These are phyloP conservation scores for Salicornia ramosissima DNA, from an alignment of 148 eudicot genomes.

Conservation along the genomic window DNA sequence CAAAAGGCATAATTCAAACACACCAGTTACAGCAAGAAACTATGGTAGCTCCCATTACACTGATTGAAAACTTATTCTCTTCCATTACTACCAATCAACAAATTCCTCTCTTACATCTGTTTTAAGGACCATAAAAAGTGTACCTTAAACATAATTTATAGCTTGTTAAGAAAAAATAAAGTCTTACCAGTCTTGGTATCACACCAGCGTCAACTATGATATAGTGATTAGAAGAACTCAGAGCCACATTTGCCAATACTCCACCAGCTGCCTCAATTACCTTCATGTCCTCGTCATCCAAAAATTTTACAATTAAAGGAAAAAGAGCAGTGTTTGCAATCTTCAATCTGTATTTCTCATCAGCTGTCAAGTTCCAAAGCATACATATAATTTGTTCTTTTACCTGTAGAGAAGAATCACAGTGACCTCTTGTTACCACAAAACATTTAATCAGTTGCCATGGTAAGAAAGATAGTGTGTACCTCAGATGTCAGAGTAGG, in stretches of 20 bases:
- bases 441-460: neutral
- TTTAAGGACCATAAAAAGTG: neutral
- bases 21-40: neutral
- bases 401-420: slow-evolving; percentile 45
- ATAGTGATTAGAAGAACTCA: slow-evolving; percentile 47
- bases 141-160: neutral
- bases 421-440: neutral
- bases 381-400: slow-evolving; percentile 77
- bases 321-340: slow-evolving; percentile 56
- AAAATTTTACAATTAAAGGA: slow-evolving; percentile 55
- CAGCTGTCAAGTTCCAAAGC: slow-evolving; percentile 75
- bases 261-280: slow-evolving; percentile 75
- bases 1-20: neutral
- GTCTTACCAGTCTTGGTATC: slow-evolving; percentile 72
- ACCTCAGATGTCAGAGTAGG: slow-evolving; percentile 67
- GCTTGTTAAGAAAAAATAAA: slow-evolving; percentile 5
- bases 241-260: slow-evolving; percentile 71
- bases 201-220: slow-evolving; percentile 72
- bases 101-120: neutral
- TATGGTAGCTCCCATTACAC: neutral
- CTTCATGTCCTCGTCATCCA: slow-evolving; percentile 67
- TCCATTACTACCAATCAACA: neutral
- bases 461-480: neutral
- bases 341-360: slow-evolving; percentile 56
- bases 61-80: neutral